Evolutionary conservation across 2,329 filamentous ascomycete genomes (phyloP).

Genomic region (Talaromyces verruculosus): DNA sequence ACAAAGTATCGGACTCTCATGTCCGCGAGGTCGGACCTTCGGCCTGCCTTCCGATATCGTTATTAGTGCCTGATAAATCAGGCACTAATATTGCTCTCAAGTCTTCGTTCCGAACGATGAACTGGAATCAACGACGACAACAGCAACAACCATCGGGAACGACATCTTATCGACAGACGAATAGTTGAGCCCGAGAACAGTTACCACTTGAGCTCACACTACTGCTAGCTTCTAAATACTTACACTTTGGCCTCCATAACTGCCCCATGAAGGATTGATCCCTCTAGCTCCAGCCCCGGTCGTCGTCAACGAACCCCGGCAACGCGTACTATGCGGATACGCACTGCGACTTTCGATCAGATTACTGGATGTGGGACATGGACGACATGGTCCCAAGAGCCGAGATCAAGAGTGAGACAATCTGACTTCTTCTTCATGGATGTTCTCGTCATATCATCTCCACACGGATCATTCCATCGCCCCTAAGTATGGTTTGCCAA

Average conservation of each 20-base stretch:
- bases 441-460: background rate
- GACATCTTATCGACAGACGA: background rate
- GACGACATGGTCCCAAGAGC: no score
- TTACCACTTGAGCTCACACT: background rate
- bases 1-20: background rate
- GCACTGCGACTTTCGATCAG: background rate
- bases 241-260: background rate
- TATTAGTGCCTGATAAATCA: background rate
- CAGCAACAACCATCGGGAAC: background rate
- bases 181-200: background rate
- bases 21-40: background rate
- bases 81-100: background rate
- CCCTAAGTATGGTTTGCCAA: constrained; percentile 1
- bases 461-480: background rate
- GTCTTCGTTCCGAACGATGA: background rate
- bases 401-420: background rate
- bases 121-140: no score
- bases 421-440: background rate
- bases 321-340: background rate
- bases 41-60: constrained; percentile 6
- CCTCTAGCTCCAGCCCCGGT: background rate
- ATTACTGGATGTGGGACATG: background rate
- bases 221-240: background rate
- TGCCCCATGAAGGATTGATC: constrained; percentile 1
- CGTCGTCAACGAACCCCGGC: background rate